phyloP scores from a whole-genome alignment of 78 protist species.

The Dictyostelium firmibasis region DNA sequence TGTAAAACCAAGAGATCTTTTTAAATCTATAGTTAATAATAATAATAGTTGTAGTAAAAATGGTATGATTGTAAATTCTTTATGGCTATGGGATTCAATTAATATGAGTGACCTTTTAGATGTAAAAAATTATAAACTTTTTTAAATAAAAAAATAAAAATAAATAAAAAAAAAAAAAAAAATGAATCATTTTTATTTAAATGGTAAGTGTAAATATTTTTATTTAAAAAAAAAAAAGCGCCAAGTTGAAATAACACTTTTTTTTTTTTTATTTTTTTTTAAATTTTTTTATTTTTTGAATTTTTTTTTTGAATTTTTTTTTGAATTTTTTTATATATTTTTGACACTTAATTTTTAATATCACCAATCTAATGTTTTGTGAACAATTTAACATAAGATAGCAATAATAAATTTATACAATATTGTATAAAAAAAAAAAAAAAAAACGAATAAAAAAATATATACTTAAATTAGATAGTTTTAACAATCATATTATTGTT shows the following conservation, averaged over 20 bases:
- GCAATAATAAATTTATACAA: neutral
- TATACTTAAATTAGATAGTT: neutral
- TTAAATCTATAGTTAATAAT: neutral
- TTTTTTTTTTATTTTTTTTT: neutral
- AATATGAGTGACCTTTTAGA: neutral
- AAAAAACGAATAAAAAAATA: neutral
- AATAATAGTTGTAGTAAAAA: neutral
- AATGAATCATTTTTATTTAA: neutral
- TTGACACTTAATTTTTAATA: neutral
- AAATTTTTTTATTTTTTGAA: neutral
- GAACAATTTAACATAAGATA: neutral
- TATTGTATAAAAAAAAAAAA: neutral
- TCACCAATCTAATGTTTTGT: neutral
- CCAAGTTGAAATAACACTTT: neutral
- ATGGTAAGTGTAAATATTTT: neutral
- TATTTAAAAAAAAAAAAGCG: neutral
- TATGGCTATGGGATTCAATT: constrained; percentile 76
- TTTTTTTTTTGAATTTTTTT: neutral
- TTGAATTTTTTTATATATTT: neutral
- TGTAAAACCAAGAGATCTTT: constrained; percentile 19
- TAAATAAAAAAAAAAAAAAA: neutral
- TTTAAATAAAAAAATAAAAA: neutral
- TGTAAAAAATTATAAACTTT: neutral
- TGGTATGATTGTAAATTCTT: neutral
- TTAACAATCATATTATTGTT: neutral